Conservation (phyloP, 1,284 basidiomycete species). For the Ustilago curta region DNA sequence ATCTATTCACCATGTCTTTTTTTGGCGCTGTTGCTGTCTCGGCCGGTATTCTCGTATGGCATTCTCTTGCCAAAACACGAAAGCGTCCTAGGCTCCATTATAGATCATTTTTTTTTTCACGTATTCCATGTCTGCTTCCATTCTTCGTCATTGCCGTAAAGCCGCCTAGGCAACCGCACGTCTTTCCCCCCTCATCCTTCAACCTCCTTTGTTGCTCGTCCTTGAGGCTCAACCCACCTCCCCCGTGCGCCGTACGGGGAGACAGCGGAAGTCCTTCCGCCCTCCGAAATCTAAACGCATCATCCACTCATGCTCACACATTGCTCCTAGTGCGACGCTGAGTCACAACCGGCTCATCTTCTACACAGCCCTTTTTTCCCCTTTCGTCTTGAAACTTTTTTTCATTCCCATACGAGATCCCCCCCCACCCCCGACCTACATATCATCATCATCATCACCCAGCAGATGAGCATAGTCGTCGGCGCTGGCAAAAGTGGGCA, state of each 20-base stretch:
- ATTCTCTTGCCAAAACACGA: too few species aligned
- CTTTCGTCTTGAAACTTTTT: too few species aligned
- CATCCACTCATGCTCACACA: not conserved
- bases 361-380: too few species aligned
- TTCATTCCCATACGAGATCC: not conserved
- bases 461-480: conserved; percentile 96
- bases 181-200: not conserved
- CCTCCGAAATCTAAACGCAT: not conserved
- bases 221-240: too few species aligned
- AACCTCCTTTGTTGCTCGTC: not conserved
- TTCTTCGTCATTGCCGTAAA: not conserved
- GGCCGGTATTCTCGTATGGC: too few species aligned
- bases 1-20: too few species aligned
- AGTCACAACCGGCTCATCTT: too few species aligned
- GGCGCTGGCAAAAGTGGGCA: conserved; percentile 91
- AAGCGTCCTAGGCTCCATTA: too few species aligned
- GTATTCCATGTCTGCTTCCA: not conserved
- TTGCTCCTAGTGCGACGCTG: not conserved
- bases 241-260: not conserved
- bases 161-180: not conserved
- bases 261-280: not conserved
- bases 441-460: conserved; percentile 75
- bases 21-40: too few species aligned
- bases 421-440: too few species aligned
- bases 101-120: not conserved